Base-by-base conservation (phyloP, 2,329 filamentous ascomycete species). In the Paecilomyces niveus region DNA sequence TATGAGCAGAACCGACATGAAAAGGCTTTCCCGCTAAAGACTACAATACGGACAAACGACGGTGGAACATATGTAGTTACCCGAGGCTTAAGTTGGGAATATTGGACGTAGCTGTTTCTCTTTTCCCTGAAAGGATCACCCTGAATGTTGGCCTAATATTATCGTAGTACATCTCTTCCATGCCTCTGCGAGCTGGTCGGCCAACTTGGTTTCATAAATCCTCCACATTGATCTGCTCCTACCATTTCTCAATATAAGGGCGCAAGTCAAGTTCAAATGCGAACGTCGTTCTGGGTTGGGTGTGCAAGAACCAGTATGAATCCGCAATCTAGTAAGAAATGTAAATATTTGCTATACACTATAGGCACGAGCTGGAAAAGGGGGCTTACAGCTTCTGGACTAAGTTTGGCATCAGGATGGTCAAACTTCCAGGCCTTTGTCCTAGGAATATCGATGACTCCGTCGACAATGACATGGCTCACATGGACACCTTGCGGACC, bases 221-320 rank as follows among this genome's bases (percentile, higher is more conserved):
- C 53, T 22, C 21, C 26, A 29, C 26, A 29, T 29, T 29, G 26
- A 29, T 4, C 26, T 29, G 26, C 26, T 22, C 18, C 65, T 81
- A 92, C 80, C 89, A 96, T 72, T 92, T 95, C 80, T 96, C 91
- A 56, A 92, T 80, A 72, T 85, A 92, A 1, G 91, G 90, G 62
- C 91, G 80, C 31, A 92, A 77, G 73, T 95, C 91, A 65, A 95
- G 73, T 75, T 95, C 90, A 69, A 90, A 89, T 0, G 89, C 92
- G 68, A 93, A 95, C 1, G 85, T 85, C 5, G 88, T 90, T 64
- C 84, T 82, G 32, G 87, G 89, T 77, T 96, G 91, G 0, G 86
- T 88, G 69, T 96, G 91, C 67, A 96, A 70, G 69, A 87, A 80
- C 90, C 90, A 96, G 68, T 96, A 96, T 10, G 85, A 83, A 63